phyloP scores from a whole-genome alignment of 495 filamentous ascomycete genomes.

The Pyrenula massariospora region DNA sequence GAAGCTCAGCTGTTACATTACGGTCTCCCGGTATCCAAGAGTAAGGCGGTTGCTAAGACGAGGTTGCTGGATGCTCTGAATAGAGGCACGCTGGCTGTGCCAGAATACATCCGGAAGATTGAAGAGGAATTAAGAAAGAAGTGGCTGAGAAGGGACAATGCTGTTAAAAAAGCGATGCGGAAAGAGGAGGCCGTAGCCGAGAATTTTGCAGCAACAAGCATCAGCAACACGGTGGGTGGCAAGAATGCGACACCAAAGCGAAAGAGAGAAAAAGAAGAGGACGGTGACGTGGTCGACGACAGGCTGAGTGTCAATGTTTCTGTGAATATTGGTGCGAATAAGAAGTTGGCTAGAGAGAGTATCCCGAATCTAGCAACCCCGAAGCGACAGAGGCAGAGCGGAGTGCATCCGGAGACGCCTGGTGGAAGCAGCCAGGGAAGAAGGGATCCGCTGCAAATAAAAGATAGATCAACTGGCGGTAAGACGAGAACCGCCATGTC shows the following conservation, averaged over 20 bases:
- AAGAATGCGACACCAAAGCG: not conserved
- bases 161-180: not conserved
- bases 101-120: conserved; percentile 23
- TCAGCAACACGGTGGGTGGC: too few relatives aligned
- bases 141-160: conserved; percentile 10
- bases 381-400: not conserved
- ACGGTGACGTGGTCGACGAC: not conserved
- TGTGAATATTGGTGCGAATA: not conserved
- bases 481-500: too few relatives aligned
- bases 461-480: too few relatives aligned
- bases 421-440: too few relatives aligned
- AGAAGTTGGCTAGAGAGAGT: not conserved
- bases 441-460: too few relatives aligned
- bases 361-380: too few relatives aligned
- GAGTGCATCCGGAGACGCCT: not conserved
- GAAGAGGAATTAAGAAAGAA: conserved; percentile 43
- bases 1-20: conserved; percentile 49
- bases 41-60: conserved; percentile 44
- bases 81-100: conserved; percentile 28
- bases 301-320: not conserved
- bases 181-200: too few relatives aligned
- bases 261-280: not conserved
- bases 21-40: conserved; percentile 37
- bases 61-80: conserved; percentile 40
- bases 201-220: too few relatives aligned